Evolutionary conservation across 139 green algal species (phyloP), one percentile per base, ranked within the genome.

Genomic region (Mychonastes homosphaera): DNA sequence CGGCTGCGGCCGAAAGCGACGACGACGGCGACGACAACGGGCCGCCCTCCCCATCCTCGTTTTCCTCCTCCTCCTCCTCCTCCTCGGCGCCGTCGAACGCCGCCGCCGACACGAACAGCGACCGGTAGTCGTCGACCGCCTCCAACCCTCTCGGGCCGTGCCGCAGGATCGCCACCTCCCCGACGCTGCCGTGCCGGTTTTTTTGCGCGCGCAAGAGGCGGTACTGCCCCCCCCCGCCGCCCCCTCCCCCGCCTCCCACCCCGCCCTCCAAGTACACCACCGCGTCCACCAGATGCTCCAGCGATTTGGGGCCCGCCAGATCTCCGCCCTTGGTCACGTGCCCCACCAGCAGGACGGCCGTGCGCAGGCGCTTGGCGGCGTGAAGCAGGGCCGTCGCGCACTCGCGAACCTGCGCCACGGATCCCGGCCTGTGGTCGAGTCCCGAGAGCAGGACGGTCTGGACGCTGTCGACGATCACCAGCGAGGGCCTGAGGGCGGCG

Each of bases 201-300:
- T 74, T 74, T 2, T 32, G 12, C 21, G 63, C 67, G 1, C 67
- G 19, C 26, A 72, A 41, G 56, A 74, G 28, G 12, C 59, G 34
- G 24, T 54, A 30, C 26, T 16, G 28, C 30, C 24, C 40, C 32
- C 34, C 4, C 24, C 38, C 28, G 21, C 53, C 24, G 18, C 36
- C n/a, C n/a, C 73, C 43, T 34, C 72, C 65, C 18, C 58, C 49
- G 63, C 79, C 60, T 9, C 73, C 65, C 16, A 70, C 51, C 24
- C 84, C 83, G 0, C 81, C 85, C 64, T 98, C 87, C 65, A 98
- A 75, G 56, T 90, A 94, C 56, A 98, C 62, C 49, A 98, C 90
- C 0, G 77, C 76, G 64, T 97, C 87, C 28, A 98, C 92, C 50
- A 98, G 87, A 77, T 98, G 92, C 64, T 95, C 88, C 64, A 98